Evolutionary conservation across 225 moss, liverwort and hornwort species (phyloP).

Genomic region (Pseudoscleropodium purum): DNA sequence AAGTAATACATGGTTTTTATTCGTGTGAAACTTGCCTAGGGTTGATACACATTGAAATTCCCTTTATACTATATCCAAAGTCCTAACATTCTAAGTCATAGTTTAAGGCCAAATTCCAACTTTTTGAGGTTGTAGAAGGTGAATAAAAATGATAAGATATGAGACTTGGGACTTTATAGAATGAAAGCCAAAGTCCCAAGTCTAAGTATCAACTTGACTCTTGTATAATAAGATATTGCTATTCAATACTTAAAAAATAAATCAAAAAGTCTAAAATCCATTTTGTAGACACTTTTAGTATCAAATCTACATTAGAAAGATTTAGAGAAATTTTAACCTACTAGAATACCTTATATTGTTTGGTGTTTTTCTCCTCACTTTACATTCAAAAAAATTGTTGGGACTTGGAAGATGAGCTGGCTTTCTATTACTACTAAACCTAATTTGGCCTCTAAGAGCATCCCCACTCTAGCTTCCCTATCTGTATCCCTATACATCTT

Average conservation of each 20-base stretch:
- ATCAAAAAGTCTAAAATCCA: not conserved
- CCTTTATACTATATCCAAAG: accelerated
- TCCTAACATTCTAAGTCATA: accelerated
- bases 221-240: too few species aligned
- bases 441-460: not conserved
- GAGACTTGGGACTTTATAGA: not conserved
- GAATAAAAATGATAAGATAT: not conserved
- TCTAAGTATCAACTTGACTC: not conserved
- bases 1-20: not conserved
- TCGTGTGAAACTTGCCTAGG: not conserved
- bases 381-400: not conserved
- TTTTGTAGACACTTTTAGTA: not conserved
- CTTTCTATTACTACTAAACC: accelerated
- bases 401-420: accelerated
- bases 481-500: too few species aligned
- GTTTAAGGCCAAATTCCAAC: not conserved
- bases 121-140: too few species aligned
- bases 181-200: not conserved
- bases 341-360: not conserved
- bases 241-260: accelerated
- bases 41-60: not conserved
- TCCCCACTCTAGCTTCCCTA: too few species aligned
- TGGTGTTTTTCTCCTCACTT: not conserved
- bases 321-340: not conserved
- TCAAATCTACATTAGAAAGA: not conserved